phyloP scores from a whole-genome alignment of 2,329 filamentous ascomycete species.

The Aspergillus candidus region DNA sequence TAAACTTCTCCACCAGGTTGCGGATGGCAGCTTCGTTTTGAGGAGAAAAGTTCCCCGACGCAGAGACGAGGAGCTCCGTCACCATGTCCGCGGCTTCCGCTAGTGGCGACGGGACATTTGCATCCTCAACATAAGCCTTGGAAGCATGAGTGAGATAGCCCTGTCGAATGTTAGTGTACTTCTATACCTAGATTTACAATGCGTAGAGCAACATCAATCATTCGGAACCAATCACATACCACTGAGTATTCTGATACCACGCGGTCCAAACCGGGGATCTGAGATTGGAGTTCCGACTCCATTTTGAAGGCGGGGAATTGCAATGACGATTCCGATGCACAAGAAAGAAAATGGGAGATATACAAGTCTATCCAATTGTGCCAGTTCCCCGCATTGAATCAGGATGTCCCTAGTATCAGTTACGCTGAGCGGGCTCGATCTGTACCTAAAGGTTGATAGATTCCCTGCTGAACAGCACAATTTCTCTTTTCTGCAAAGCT shows the following conservation, averaged over 20 bases:
- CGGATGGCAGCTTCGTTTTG: slow-evolving; percentile 72
- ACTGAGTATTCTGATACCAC: slow-evolving; percentile 87
- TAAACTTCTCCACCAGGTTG: slow-evolving; percentile 82
- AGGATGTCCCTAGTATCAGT: no score
- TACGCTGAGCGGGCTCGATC: no score
- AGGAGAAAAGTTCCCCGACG: slow-evolving; percentile 72
- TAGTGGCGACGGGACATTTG: slow-evolving; percentile 65
- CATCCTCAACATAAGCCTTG: slow-evolving; percentile 69
- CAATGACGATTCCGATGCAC: not conserved
- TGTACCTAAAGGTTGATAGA: no score
- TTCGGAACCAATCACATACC: slow-evolving; percentile 27
- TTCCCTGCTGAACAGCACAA: no score
- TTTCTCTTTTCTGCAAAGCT: no score
- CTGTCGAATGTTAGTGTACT: slow-evolving; percentile 21
- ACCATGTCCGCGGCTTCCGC: slow-evolving; percentile 77
- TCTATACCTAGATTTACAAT: not conserved
- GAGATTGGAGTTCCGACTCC: slow-evolving; percentile 80
- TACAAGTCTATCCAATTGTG: no score
- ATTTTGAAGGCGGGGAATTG: slow-evolving; percentile 43
- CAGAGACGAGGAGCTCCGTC: slow-evolving; percentile 83
- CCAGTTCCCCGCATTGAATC: no score
- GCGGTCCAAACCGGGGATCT: slow-evolving; percentile 81
- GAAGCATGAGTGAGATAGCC: slow-evolving; percentile 94
- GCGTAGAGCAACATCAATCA: not conserved
- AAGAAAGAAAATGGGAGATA: no score